Percentiles rank a stretch among this genome's conserved stretches.
These are phyloP conservation scores for Conringia planisiliqua DNA, from an alignment of 345 rosid genomes.

Conservation along the genomic window DNA sequence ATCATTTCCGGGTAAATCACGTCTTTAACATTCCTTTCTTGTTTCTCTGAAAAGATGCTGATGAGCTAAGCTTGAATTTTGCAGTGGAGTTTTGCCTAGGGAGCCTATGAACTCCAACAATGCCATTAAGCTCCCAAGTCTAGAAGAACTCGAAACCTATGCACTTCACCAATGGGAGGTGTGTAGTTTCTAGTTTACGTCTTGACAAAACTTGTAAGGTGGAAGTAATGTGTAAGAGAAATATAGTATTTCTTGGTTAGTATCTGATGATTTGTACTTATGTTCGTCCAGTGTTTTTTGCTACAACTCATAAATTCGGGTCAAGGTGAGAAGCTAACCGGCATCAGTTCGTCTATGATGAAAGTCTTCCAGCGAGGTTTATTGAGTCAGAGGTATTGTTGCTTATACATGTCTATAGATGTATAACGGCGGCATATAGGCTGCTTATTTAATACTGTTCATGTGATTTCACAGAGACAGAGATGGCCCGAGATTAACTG, in stretches of 20 bases:
- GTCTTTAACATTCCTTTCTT: background rate
- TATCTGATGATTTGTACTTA: conserved; percentile 34
- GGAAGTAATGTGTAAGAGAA: background rate
- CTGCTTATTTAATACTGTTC: background rate
- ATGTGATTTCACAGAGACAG: conserved; percentile 54
- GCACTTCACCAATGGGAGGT: conserved; percentile 97
- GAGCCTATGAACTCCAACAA: conserved; percentile 69
- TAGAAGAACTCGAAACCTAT: conserved; percentile 71
- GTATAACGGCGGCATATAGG: conserved; percentile 11
- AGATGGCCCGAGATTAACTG: conserved; percentile 78
- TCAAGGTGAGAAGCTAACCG: conserved; percentile 64
- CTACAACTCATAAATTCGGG: conserved; percentile 83
- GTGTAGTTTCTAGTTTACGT: conserved; percentile 32
- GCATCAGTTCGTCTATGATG: conserved; percentile 90
- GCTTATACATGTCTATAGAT: background rate
- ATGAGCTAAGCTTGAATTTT: conserved; percentile 26
- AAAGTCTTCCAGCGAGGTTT: conserved; percentile 88
- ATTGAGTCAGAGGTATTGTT: conserved; percentile 61
- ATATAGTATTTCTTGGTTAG: conserved; percentile 21
- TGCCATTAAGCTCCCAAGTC: conserved; percentile 64
- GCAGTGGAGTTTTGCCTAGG: conserved; percentile 86
- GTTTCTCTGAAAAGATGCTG: background rate
- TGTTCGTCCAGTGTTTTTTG: conserved; percentile 76
- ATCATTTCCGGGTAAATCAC: conserved; percentile 56
- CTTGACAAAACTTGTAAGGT: background rate